phyloP scores from a whole-genome alignment of 495 filamentous ascomycete species.

The Talaromyces ruber region DNA sequence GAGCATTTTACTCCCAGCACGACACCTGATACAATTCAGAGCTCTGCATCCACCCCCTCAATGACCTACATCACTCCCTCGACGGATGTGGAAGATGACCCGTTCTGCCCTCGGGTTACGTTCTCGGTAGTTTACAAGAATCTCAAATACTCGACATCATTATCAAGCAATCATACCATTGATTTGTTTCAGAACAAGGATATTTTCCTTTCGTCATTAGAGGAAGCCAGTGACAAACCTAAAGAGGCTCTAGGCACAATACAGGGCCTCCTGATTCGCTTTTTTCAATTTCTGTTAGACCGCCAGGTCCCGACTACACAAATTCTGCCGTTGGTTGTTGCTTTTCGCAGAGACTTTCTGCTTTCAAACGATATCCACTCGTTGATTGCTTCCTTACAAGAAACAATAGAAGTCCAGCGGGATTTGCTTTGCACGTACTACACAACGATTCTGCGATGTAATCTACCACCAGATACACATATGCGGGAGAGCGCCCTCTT shows the following conservation, averaged over 20 bases:
- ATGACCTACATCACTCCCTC: constrained; percentile 1
- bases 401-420: constrained; percentile 3
- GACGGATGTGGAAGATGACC: background rate
- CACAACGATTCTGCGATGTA: constrained; percentile 3
- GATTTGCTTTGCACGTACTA: constrained; percentile 13
- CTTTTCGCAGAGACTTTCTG: background rate
- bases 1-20: background rate
- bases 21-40: background rate
- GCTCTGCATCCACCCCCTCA: background rate
- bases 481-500: constrained; percentile 9
- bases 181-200: background rate
- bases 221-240: background rate
- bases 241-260: background rate
- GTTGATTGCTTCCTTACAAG: constrained; percentile 3
- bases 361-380: constrained; percentile 13
- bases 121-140: background rate
- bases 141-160: background rate
- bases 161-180: background rate
- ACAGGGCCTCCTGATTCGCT: background rate
- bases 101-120: background rate
- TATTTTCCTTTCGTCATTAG: background rate
- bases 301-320: background rate
- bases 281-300: constrained; percentile 11
- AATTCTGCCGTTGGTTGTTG: background rate
- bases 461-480: background rate